Evolutionary conservation across 768 basidiomycete species (phyloP).

Genomic region (Tubosaeta sp.): DNA sequence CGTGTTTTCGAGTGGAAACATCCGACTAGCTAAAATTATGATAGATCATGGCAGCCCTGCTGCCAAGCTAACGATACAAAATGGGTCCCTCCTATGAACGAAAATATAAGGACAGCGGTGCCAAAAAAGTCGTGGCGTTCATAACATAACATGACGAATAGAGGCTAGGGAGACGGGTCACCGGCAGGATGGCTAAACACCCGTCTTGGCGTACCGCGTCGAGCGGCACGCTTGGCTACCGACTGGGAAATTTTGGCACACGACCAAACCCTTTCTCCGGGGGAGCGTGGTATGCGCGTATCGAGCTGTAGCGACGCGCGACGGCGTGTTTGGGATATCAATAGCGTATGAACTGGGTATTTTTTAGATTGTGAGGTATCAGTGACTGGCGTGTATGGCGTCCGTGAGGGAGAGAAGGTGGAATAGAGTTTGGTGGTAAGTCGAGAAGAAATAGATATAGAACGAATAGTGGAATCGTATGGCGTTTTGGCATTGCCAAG

Average conservation of each 20-base stretch:
- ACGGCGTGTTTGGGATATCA: constrained; percentile 9
- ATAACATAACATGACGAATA: constrained; percentile 8
- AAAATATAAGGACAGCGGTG: constrained; percentile 12
- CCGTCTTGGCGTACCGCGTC: constrained; percentile 19
- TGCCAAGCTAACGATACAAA: constrained; percentile 19
- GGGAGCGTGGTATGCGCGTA: not conserved
- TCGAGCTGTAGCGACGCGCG: constrained; percentile 9
- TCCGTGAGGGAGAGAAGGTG: not conserved
- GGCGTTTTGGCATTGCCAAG: constrained; percentile 17
- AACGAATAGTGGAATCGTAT: constrained; percentile 17
- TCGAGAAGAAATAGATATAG: constrained; percentile 19
- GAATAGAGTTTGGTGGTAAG: constrained; percentile 10
- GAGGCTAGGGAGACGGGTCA: constrained; percentile 6
- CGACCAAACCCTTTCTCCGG: constrained; percentile 22
- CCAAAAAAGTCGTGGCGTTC: constrained; percentile 3
- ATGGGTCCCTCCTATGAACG: not conserved
- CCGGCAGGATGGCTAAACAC: constrained; percentile 20
- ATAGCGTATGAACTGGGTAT: constrained; percentile 3
- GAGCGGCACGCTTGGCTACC: constrained; percentile 22
- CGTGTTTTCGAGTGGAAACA: not conserved
- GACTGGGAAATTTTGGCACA: constrained; percentile 32
- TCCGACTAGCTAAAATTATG: not conserved
- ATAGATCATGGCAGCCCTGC: constrained; percentile 12
- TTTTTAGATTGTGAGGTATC: constrained; percentile 10
- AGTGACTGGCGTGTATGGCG: constrained; percentile 3